These are phyloP conservation scores for Pseudocercospora eumusae DNA, from an alignment of 2,329 filamentous ascomycete species.

Conservation along the genomic window DNA sequence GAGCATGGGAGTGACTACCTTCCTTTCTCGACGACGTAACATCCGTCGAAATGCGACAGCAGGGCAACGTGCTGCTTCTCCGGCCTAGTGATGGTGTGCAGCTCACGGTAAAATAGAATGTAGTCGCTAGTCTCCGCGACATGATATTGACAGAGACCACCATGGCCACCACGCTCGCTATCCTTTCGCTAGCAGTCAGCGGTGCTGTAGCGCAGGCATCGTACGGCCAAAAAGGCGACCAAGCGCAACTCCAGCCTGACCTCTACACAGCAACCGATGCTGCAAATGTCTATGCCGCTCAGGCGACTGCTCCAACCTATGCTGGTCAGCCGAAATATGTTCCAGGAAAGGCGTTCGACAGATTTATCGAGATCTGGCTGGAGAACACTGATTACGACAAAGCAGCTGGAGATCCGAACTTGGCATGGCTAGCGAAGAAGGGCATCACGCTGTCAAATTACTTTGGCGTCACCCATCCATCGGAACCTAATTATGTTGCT, in stretches of 20 bases:
- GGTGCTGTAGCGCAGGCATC: conserved; percentile 31
- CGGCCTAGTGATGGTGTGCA: background rate
- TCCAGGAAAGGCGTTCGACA: conserved; percentile 70
- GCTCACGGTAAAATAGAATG: conserved; percentile 3
- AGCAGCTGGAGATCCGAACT: conserved; percentile 63
- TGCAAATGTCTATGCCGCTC: conserved; percentile 56
- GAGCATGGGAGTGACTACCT: conserved; percentile 27
- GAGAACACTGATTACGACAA: conserved; percentile 73
- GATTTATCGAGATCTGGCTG: conserved; percentile 72
- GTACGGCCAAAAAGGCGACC: conserved; percentile 14
- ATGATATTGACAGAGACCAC: background rate
- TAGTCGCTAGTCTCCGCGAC: background rate
- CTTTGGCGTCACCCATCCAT: conserved; percentile 53
- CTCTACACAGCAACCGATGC: conserved; percentile 54
- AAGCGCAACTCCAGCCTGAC: conserved; percentile 32
- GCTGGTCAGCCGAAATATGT: conserved; percentile 63
- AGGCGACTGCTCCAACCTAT: conserved; percentile 61
- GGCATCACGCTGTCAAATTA: conserved; percentile 62
- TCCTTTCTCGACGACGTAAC: conserved; percentile 12
- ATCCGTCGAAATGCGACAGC: conserved; percentile 2
- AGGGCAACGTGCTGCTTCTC: conserved; percentile 4
- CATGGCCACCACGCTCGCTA: conserved; percentile 24
- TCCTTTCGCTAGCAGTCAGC: conserved; percentile 35
- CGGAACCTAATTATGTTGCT: conserved; percentile 74
- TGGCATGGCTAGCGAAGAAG: conserved; percentile 59